Conservation (phyloP, 2,329 filamentous ascomycete species). For the Cladosporium colombiae region DNA sequence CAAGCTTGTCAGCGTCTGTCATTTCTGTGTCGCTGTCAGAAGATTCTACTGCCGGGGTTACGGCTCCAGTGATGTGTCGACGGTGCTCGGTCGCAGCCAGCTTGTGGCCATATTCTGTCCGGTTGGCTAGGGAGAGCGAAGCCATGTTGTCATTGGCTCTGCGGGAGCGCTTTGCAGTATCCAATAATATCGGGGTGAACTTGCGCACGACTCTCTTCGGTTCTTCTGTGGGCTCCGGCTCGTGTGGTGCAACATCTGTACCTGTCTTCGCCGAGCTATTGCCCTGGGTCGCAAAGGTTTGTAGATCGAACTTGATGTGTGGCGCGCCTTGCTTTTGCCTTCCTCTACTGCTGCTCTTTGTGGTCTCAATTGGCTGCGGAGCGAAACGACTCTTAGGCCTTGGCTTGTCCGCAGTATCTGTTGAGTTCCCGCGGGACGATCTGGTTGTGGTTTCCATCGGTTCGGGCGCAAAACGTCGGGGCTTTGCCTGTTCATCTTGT, state of each 20-base stretch:
- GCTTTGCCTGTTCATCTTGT: constrained; percentile 29
- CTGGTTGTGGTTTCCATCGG: constrained; percentile 40
- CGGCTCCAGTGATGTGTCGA: constrained; percentile 30
- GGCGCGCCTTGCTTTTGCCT: constrained; percentile 25
- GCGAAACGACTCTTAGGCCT: constrained; percentile 32
- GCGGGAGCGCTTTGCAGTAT: constrained; percentile 72
- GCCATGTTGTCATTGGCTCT: constrained; percentile 65
- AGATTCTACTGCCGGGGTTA: constrained; percentile 21
- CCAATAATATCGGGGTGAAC: constrained; percentile 79
- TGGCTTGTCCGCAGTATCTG: constrained; percentile 30
- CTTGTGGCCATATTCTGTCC: constrained; percentile 57
- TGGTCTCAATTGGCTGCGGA: constrained; percentile 38
- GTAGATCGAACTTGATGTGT: constrained; percentile 35
- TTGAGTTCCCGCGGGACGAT: constrained; percentile 22
- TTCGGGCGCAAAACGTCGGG: constrained; percentile 35
- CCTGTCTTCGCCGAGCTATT: background rate
- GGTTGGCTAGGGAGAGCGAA: constrained; percentile 65
- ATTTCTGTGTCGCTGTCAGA: constrained; percentile 18
- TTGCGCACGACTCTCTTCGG: constrained; percentile 42
- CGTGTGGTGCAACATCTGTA: constrained; percentile 12
- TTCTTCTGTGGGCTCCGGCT: background rate
- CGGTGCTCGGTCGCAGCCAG: constrained; percentile 36
- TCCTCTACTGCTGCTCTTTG: constrained; percentile 27
- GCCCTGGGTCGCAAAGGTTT: constrained; percentile 35
- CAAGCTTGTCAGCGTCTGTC: constrained; percentile 9